These are phyloP conservation scores for Anthracocystis panici-leucophaei DNA, from an alignment of 1,284 basidiomycete species.

Conservation along the genomic window DNA sequence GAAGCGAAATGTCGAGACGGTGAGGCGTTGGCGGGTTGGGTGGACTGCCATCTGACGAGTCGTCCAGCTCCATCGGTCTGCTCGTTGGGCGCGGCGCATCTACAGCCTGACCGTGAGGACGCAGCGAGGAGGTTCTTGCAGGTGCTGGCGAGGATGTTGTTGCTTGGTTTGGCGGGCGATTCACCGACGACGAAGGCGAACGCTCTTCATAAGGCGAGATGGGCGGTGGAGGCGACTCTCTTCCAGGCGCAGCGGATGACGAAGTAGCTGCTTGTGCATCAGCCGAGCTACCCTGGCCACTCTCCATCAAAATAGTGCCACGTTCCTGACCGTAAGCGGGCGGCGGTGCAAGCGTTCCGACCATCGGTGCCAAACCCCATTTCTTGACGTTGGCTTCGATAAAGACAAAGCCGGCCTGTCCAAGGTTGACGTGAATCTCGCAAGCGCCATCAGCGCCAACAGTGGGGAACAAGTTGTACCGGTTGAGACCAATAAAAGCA, in stretches of 20 bases:
- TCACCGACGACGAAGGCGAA: slow-evolving; percentile 32
- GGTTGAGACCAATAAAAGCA: slow-evolving; percentile 66
- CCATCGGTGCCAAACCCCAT: slow-evolving; percentile 69
- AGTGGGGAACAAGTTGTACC: slow-evolving; percentile 68
- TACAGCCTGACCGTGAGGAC: slow-evolving; percentile 11
- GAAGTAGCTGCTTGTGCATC: slow-evolving; percentile 16
- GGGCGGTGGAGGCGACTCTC: slow-evolving; percentile 44
- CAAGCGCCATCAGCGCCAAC: slow-evolving; percentile 66
- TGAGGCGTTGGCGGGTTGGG: slow-evolving; percentile 75
- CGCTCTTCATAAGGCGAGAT: slow-evolving; percentile 52
- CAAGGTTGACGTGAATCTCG: slow-evolving; percentile 68
- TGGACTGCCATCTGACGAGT: slow-evolving; percentile 58
- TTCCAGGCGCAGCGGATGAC: slow-evolving; percentile 11
- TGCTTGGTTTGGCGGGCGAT: slow-evolving; percentile 1
- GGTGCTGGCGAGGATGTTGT: slow-evolving; percentile 21
- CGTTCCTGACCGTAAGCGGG: slow-evolving; percentile 68
- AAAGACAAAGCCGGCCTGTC: slow-evolving; percentile 69
- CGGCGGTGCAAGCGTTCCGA: slow-evolving; percentile 67
- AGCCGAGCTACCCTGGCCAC: slow-evolving; percentile 45
- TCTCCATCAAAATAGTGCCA: slow-evolving; percentile 69
- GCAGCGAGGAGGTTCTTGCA: slow-evolving; percentile 38
- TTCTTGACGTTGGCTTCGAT: slow-evolving; percentile 70
- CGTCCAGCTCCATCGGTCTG: slow-evolving; percentile 35
- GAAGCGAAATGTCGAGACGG: slow-evolving; percentile 73
- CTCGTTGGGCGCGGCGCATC: slow-evolving; percentile 24